phyloP scores from a whole-genome alignment of 148 eudicot genomes.

The Polygonum aviculare region DNA sequence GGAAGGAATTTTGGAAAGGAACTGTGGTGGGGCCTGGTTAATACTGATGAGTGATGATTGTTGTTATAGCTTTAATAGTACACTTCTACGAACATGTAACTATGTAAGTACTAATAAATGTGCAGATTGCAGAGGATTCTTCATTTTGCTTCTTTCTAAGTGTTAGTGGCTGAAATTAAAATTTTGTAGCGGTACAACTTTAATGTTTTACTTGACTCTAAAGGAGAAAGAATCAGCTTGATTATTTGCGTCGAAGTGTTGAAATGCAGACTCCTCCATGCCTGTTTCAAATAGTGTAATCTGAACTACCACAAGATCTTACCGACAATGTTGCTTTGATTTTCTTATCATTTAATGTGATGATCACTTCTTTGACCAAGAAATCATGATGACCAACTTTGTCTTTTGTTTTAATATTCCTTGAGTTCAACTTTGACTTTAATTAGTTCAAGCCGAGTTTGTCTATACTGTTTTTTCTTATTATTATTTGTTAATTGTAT shows the following conservation, averaged over 20 bases:
- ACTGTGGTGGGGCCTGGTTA: constrained; percentile 6
- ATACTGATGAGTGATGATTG: background rate
- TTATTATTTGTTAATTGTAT: background rate
- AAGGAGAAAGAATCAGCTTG: background rate
- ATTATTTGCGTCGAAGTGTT: background rate
- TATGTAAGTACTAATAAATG: background rate
- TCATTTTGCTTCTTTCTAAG: background rate
- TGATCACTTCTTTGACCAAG: background rate
- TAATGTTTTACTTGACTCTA: background rate
- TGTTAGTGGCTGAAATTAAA: background rate
- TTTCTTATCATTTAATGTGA: background rate
- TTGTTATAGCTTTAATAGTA: background rate
- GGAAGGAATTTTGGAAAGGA: constrained; percentile 6
- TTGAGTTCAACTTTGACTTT: constrained; percentile 1
- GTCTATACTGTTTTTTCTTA: background rate
- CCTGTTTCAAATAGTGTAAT: background rate
- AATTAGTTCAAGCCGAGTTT: background rate
- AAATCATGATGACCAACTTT: background rate
- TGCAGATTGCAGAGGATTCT: background rate
- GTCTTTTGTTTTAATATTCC: background rate
- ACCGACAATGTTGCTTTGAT: background rate
- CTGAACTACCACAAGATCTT: background rate
- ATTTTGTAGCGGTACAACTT: background rate
- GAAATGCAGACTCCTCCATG: background rate
- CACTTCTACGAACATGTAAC: background rate